Conservation (phyloP, 331 rosid genomes). For the Malus hybrid region DNA sequence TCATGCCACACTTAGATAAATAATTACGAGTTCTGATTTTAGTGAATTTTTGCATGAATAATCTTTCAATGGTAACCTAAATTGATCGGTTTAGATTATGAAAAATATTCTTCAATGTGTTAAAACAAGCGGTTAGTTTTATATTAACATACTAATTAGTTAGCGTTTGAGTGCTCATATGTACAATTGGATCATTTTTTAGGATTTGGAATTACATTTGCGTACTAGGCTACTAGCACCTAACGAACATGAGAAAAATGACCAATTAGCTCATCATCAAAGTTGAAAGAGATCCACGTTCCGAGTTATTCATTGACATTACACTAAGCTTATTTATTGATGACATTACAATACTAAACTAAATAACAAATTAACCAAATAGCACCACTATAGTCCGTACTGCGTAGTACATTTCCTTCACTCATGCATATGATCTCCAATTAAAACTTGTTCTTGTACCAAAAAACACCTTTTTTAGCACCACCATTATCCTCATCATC, state of each 20-base stretch:
- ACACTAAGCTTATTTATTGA: not conserved
- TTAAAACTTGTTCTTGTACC: constrained; percentile 56
- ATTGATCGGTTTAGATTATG: not conserved
- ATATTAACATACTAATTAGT: not conserved
- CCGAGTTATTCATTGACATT: too few species aligned
- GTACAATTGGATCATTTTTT: too few species aligned
- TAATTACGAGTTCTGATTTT: too few species aligned
- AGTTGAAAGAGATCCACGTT: not conserved
- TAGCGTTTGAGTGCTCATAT: not conserved
- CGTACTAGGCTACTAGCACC: too few species aligned
- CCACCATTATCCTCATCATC: constrained; percentile 21
- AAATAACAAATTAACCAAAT: too few species aligned
- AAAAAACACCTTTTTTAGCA: constrained; percentile 44
- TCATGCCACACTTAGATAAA: not conserved
- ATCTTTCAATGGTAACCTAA: not conserved
- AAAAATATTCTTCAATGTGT: too few species aligned
- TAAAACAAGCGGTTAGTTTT: not conserved
- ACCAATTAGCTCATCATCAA: too few species aligned
- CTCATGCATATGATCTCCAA: not conserved
- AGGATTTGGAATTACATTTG: too few species aligned
- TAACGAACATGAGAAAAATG: too few species aligned
- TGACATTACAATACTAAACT: not conserved
- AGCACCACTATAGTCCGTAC: too few species aligned
- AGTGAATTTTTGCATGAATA: not conserved
- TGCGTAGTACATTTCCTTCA: too few species aligned